phyloP scores from a whole-genome alignment of 1,284 basidiomycete species.

The Fereydounia khargensis region DNA sequence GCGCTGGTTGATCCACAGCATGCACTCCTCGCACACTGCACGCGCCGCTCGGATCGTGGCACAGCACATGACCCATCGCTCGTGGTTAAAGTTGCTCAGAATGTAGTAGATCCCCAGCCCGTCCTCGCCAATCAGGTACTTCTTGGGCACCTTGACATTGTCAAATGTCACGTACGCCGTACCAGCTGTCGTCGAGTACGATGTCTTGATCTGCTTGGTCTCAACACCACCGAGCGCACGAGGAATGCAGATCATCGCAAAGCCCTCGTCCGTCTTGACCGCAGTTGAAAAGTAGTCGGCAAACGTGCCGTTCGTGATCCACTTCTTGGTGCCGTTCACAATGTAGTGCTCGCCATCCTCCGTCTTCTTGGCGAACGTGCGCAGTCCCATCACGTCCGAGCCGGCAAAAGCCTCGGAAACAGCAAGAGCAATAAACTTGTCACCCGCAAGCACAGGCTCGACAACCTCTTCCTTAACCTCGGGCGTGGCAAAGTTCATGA shows the following conservation, averaged over 20 bases:
- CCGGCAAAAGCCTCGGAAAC: slow-evolving; percentile 89
- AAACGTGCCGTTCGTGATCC: slow-evolving; percentile 84
- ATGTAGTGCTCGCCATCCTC: slow-evolving; percentile 70
- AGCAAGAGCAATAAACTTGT: slow-evolving; percentile 79
- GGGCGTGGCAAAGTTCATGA: slow-evolving; percentile 77
- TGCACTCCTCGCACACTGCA: slow-evolving; percentile 46
- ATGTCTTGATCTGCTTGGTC: slow-evolving; percentile 74
- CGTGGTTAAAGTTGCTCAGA: slow-evolving; percentile 61
- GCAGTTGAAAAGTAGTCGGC: slow-evolving; percentile 62
- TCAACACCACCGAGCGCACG: slow-evolving; percentile 65
- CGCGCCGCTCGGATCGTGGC: slow-evolving; percentile 66
- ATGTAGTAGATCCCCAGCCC: slow-evolving; percentile 76
- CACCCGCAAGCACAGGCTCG: slow-evolving; percentile 74
- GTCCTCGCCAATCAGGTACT: slow-evolving; percentile 79
- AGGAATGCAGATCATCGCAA: slow-evolving; percentile 76
- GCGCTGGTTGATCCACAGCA: slow-evolving; percentile 56
- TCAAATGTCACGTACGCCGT: slow-evolving; percentile 85
- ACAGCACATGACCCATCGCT: slow-evolving; percentile 69
- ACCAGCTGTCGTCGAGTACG: slow-evolving; percentile 58
- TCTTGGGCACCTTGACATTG: slow-evolving; percentile 79
- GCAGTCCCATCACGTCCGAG: slow-evolving; percentile 69
- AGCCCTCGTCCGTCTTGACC: slow-evolving; percentile 67
- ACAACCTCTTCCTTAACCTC: slow-evolving; percentile 75
- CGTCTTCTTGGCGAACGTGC: slow-evolving; percentile 76
- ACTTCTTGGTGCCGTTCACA: slow-evolving; percentile 61